Conservation (phyloP, 768 basidiomycete species). For the Mycena indigotica region DNA sequence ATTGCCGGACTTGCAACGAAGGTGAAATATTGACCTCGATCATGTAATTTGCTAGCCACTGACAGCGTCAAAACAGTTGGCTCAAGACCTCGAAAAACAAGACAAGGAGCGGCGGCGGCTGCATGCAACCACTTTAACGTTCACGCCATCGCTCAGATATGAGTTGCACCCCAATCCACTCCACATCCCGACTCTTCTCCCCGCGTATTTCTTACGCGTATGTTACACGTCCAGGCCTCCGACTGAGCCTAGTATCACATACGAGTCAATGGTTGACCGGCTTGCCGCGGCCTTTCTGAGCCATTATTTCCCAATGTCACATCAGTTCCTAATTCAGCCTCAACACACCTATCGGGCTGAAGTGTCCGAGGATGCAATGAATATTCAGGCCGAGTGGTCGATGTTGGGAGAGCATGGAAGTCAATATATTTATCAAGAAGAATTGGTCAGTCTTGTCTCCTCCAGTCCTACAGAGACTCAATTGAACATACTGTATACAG, state of each 20-base stretch:
- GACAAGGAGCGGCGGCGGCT: neutral
- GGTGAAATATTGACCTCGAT: no score
- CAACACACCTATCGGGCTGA: conserved; percentile 3
- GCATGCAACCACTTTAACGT: neutral
- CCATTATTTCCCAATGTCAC: neutral
- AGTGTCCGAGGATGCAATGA: neutral
- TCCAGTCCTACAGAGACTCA: no score
- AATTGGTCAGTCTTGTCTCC: no score
- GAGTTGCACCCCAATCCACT: neutral
- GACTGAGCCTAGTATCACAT: neutral
- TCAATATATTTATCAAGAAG: no score
- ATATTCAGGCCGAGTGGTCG: neutral
- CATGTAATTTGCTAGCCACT: no score
- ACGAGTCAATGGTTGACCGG: conserved; percentile 3
- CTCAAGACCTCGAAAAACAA: no score
- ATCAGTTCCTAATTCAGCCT: conserved; percentile 8
- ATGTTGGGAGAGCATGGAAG: no score
- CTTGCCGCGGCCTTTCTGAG: neutral
- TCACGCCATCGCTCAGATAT: neutral
- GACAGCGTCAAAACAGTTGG: no score
- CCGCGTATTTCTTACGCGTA: neutral
- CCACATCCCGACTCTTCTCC: neutral
- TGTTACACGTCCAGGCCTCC: neutral
- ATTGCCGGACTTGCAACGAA: no score
- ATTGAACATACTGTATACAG: no score